Evolutionary conservation across 768 basidiomycete genomes (phyloP), one percentile per base, ranked within the genome.

Genomic region (Rhodotorula diobovata): DNA sequence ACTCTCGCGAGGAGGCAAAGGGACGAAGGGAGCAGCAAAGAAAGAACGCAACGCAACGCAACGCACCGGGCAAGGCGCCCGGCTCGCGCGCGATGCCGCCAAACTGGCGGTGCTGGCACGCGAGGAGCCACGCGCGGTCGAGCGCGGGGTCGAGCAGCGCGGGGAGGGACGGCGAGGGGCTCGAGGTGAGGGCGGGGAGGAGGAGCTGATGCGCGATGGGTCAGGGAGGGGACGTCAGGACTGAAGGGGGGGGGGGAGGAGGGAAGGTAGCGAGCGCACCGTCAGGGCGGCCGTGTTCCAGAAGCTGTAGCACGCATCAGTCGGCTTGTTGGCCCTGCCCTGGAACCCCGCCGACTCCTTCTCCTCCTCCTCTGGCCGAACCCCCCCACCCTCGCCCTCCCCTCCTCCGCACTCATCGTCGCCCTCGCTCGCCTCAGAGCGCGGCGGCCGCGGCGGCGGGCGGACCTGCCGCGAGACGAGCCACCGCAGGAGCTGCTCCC

Each of bases 281-380:
- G 85, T 81, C 18, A 97, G 80, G 0, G 90, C 84, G 16, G 88
- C 93, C 7, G 90, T 89, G 75, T 89, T 89, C 95, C 95, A 99
- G 80, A 96, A 98, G 73, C 90, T 91, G 80, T 99, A 99, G 79
- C 95, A 99, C 6, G 93, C 90, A 73, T 98, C 95, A 11, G 89
- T 85, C 9, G 84, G 83, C 81, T 99, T 99, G 68, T 87, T 88
- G 3, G 92, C 92, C 34, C 95, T 85, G 4, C 95, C 95, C 75
- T 89, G 83, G 78, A 93, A 96, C 0, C 95, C 95, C 0, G 92
- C 92, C 1, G 83, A 83, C 0, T 76, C 70, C 25, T 43, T 16
- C 35, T 18, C 63, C 0, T 68, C 72, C 11, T 25, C 56, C 11
- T 54, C 57, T n/a, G n/a, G n/a, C n/a, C n/a, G n/a, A n/a, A n/a